Evolutionary conservation across 192 early-diverging fungal genomes (phyloP), one percentile per base, ranked within the genome.

Genomic region (Umbelopsis ramanniana): DNA sequence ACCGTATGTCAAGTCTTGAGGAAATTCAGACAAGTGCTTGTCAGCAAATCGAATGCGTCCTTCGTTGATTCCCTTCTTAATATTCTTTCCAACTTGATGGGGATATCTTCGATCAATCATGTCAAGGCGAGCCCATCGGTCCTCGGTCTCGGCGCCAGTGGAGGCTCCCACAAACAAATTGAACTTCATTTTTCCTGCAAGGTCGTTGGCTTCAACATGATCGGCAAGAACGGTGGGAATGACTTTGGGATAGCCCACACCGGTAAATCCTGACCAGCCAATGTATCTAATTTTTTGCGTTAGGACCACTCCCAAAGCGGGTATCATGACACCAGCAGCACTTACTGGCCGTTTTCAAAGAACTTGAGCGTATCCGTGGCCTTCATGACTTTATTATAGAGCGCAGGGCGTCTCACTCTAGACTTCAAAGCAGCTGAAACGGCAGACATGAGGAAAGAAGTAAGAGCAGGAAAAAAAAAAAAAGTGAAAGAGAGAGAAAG

Each of bases 31-130:
- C 66, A 82, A 74, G 69, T 82, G 81, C 66, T 82, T 82, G 54
- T 82, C 81, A 40, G 81, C 81, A 76, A 82, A 82, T 19, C 70
- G 66, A 70, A 79, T 82, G 54, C 70, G 74, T 21, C 78, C 78
- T 37, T 45, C 72, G 52, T 82, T 82, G 35, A 82, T 82, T 33
- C 72, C 78, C 52, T 74, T 73, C 46, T 79, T 79, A 53, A 82
- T 75, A 15, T 76, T 57, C 33, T 70, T 73, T 0, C 81, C 81
- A 46, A 76, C 69, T 67, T 82, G 81, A 76, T 82, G 78, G 24
- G 81, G 81, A 66, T 82, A 82, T 38, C 81, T 74, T 38, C 81
- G 77, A 57, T 78, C 69, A 72, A 82, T 79, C 81, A 82, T 82
- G 45, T 79, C 67, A 29, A 79, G 67, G 40, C 50, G 69, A 48